Percentiles rank a stretch among this genome's conserved stretches.
These are phyloP conservation scores for Colletotrichum echinochloae DNA, from an alignment of 2,329 filamentous ascomycete species.

Conservation along the genomic window DNA sequence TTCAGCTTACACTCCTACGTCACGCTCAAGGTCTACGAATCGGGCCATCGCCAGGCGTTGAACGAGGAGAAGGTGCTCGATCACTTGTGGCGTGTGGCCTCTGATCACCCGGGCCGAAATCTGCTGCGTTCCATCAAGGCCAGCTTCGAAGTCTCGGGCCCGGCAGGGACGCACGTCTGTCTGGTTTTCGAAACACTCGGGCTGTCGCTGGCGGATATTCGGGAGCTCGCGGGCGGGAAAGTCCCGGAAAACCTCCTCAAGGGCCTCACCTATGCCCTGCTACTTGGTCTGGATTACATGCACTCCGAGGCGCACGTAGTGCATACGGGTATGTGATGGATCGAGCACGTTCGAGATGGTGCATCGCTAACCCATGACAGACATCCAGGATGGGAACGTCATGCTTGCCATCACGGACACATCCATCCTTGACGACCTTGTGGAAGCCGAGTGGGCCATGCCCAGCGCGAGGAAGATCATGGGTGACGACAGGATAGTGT, in stretches of 20 bases:
- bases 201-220: slow-evolving; percentile 31
- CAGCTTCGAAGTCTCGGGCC: slow-evolving; percentile 19
- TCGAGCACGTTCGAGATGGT: too few species aligned
- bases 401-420: slow-evolving; percentile 42
- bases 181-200: slow-evolving; percentile 33
- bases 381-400: slow-evolving; percentile 45
- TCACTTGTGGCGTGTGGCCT: slow-evolving; percentile 10
- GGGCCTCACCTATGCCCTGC: slow-evolving; percentile 21
- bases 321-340: slow-evolving; percentile 32
- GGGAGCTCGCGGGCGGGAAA: slow-evolving; percentile 36
- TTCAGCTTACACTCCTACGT: slow-evolving; percentile 16
- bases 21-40: slow-evolving; percentile 32
- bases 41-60: slow-evolving; percentile 26
- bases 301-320: slow-evolving; percentile 32
- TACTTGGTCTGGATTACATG: slow-evolving; percentile 30
- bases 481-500: slow-evolving; percentile 46
- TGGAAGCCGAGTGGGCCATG: slow-evolving; percentile 35
- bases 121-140: slow-evolving; percentile 16
- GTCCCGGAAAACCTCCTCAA: slow-evolving; percentile 33
- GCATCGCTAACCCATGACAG: slow-evolving; percentile 28
- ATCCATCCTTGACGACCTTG: slow-evolving; percentile 36
- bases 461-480: slow-evolving; percentile 47
- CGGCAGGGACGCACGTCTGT: slow-evolving; percentile 23
- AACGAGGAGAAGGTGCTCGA: slow-evolving; percentile 21
- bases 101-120: slow-evolving; percentile 29